Percentiles rank a stretch among this genome's conserved stretches.
phyloP scores from a whole-genome alignment of 192 early-diverging fungal genomes.

The Rhizoclosmatium globosum region DNA sequence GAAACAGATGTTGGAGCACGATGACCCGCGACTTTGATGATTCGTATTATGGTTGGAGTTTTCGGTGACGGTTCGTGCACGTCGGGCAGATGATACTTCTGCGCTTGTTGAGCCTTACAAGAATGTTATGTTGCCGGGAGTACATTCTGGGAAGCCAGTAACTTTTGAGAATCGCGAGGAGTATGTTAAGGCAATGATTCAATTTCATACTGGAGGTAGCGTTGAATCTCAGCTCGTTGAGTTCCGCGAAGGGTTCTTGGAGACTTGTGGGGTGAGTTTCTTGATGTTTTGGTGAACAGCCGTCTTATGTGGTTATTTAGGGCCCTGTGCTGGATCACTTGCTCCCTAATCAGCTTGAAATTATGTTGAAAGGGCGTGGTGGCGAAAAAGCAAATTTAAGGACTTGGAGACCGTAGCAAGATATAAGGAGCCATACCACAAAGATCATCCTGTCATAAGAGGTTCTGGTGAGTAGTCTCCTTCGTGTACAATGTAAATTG shows the following conservation, averaged over 20 bases:
- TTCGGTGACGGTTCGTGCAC: conserved; percentile 16
- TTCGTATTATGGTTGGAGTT: conserved; percentile 30
- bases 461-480: conserved; percentile 20
- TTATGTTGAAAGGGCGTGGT: conserved; percentile 2
- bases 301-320: background rate
- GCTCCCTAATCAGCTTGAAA: conserved; percentile 18
- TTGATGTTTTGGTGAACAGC: background rate
- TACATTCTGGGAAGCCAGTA: conserved; percentile 1
- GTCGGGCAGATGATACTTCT: background rate
- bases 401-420: conserved; percentile 16
- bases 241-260: conserved; percentile 29
- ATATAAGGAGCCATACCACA: conserved; percentile 35
- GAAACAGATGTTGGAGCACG: conserved; percentile 24
- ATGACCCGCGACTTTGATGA: conserved; percentile 28
- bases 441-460: conserved; percentile 30
- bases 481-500: background rate
- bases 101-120: conserved; percentile 29
- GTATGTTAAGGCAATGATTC: conserved; percentile 25
- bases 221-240: conserved; percentile 12
- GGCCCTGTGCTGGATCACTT: conserved; percentile 30
- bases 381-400: conserved; percentile 2
- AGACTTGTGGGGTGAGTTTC: conserved; percentile 5
- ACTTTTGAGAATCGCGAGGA: conserved; percentile 24
- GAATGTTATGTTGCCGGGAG: conserved; percentile 17
- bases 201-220: conserved; percentile 23